Conservation (phyloP, 495 filamentous ascomycete species). For the Penicillium odoratum region DNA sequence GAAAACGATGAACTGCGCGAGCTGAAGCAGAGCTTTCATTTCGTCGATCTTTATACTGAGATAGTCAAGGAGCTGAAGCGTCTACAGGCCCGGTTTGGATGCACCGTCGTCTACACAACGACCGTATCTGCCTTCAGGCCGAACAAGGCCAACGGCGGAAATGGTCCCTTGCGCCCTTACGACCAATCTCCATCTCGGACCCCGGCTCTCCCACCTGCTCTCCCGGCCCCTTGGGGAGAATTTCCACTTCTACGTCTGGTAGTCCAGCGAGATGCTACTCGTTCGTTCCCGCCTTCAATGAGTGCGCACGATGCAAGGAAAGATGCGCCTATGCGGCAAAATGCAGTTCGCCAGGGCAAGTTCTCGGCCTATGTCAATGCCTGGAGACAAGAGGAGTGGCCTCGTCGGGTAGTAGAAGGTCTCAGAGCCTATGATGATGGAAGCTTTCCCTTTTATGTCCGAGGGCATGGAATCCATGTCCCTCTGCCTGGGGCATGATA, state of each 20-base stretch:
- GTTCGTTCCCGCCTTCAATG: slow-evolving; percentile 53
- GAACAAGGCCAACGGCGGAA: slow-evolving; percentile 28
- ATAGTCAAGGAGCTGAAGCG: slow-evolving; percentile 35
- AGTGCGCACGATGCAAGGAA: slow-evolving; percentile 55
- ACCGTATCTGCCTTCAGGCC: slow-evolving; percentile 31
- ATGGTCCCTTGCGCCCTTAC: slow-evolving; percentile 33
- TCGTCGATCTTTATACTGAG: slow-evolving; percentile 37
- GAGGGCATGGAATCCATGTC: slow-evolving; percentile 23
- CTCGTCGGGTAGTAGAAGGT: slow-evolving; percentile 33
- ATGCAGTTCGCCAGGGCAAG: slow-evolving; percentile 37
- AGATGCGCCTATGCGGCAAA: slow-evolving; percentile 49
- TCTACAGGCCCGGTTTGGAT: slow-evolving; percentile 39
- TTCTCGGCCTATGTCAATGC: slow-evolving; percentile 49
- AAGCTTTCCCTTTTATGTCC: slow-evolving; percentile 32
- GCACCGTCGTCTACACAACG: slow-evolving; percentile 41
- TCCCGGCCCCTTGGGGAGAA: slow-evolving; percentile 49
- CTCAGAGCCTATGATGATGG: slow-evolving; percentile 32
- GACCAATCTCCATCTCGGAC: slow-evolving; percentile 36
- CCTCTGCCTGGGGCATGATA: slow-evolving; percentile 8
- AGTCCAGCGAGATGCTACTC: slow-evolving; percentile 43
- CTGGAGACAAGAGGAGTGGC: slow-evolving; percentile 48
- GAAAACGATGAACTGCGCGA: slow-evolving; percentile 35
- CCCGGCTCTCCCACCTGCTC: slow-evolving; percentile 39
- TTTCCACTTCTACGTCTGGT: slow-evolving; percentile 50
- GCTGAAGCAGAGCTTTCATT: slow-evolving; percentile 32